Conservation (phyloP, 2,329 filamentous ascomycete genomes). For the Sodiomyces alkalinus region DNA sequence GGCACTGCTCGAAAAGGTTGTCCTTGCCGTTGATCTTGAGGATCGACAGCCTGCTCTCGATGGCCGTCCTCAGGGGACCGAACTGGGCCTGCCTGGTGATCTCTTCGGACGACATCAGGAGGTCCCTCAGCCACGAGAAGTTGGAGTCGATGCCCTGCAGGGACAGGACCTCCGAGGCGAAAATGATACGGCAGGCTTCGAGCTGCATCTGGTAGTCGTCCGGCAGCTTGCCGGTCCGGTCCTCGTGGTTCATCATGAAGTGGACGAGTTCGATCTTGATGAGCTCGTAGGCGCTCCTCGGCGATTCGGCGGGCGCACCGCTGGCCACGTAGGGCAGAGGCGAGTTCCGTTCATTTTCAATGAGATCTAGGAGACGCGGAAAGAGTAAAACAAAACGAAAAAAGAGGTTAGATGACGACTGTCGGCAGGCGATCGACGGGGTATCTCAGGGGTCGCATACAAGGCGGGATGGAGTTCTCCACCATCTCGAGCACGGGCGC, state of each 20-base stretch:
- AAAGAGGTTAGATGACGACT: constrained; percentile 25
- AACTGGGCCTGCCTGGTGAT: constrained; percentile 29
- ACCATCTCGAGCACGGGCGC: constrained; percentile 44
- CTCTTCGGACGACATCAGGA: constrained; percentile 34
- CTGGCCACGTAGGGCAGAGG: constrained; percentile 37
- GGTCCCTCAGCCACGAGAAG: constrained; percentile 41
- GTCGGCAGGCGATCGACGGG: constrained; percentile 19
- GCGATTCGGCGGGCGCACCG: constrained; percentile 25
- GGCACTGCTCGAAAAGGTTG: constrained; percentile 40
- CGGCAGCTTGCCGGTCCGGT: constrained; percentile 23
- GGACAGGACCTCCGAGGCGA: constrained; percentile 33
- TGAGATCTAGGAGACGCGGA: constrained; percentile 32
- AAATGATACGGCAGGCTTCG: constrained; percentile 45
- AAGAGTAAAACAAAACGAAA: neutral
- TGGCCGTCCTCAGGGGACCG: constrained; percentile 27
- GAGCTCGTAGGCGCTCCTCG: constrained; percentile 44
- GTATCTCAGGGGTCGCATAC: constrained; percentile 29
- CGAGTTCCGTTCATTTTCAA: constrained; percentile 45
- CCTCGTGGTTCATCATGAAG: constrained; percentile 29
- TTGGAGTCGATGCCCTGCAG: constrained; percentile 21
- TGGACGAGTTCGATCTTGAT: constrained; percentile 42
- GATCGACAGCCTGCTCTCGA: constrained; percentile 29
- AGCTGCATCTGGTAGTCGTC: constrained; percentile 37
- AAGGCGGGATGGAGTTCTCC: constrained; percentile 52
- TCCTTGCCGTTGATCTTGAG: constrained; percentile 43